phyloP scores from a whole-genome alignment of 164 flowering plant species.

The Aristolochia fimbriata region DNA sequence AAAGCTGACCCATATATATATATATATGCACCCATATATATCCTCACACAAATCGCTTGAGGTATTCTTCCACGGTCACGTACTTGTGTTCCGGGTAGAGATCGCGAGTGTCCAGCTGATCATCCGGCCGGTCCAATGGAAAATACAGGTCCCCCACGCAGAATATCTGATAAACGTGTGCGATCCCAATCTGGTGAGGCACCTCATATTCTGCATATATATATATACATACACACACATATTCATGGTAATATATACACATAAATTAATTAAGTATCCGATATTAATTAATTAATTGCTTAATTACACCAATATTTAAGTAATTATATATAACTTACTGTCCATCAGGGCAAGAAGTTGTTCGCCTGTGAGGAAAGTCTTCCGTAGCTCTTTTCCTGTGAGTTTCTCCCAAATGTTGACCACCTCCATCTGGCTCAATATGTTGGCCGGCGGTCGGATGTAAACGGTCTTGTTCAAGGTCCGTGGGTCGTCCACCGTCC shows the following conservation, averaged over 20 bases:
- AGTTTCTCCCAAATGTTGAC: slow-evolving; percentile 9
- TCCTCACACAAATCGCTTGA: slow-evolving; percentile 4
- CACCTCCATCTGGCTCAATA: slow-evolving; percentile 10
- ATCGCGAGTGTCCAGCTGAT: slow-evolving; percentile 1
- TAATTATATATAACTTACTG: too few species aligned
- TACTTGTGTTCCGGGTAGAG: slow-evolving; percentile 6
- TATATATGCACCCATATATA: too few species aligned
- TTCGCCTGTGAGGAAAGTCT: slow-evolving; percentile 2
- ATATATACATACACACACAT: too few species aligned
- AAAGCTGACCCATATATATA: too few species aligned
- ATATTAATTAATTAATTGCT: too few species aligned
- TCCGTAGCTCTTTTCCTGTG: slow-evolving; percentile 8
- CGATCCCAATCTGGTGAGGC: slow-evolving; percentile 1
- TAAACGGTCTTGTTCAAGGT: slow-evolving; percentile 11
- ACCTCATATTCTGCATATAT: background rate
- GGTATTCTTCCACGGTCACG: slow-evolving; percentile 6
- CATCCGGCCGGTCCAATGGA: background rate
- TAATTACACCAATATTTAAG: too few species aligned
- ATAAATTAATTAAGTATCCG: too few species aligned
- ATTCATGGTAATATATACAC: too few species aligned
- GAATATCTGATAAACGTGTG: slow-evolving; percentile 5
- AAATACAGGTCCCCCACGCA: slow-evolving; percentile 5
- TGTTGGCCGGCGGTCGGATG: slow-evolving; percentile 2
- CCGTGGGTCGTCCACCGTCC: slow-evolving; percentile 6
- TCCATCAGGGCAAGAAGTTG: slow-evolving; percentile 1